Evolutionary conservation across 2,329 filamentous ascomycete species (phyloP).

Genomic region (Neodidymelliopsis sp.): DNA sequence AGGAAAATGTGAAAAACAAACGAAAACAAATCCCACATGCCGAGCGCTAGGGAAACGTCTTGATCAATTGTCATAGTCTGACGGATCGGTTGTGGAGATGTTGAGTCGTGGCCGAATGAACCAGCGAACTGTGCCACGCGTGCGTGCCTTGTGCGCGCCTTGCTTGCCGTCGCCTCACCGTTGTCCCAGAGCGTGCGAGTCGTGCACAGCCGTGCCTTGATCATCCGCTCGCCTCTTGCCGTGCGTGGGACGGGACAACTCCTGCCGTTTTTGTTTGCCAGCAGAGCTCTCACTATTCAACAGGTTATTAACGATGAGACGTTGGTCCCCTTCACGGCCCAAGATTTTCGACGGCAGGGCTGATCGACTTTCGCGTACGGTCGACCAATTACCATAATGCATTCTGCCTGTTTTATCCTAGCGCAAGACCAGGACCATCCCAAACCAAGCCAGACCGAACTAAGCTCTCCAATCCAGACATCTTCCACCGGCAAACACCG

Average conservation of each 20-base stretch:
- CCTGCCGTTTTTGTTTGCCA: too few relatives aligned
- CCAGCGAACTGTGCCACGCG: slow-evolving; percentile 1
- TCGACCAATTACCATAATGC: neutral
- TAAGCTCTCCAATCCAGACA: too few relatives aligned
- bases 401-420: neutral
- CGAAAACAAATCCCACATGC: neutral
- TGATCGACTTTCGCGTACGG: slow-evolving; percentile 7
- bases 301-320: too few relatives aligned
- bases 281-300: neutral
- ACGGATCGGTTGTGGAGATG: slow-evolving; percentile 6
- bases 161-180: slow-evolving; percentile 2
- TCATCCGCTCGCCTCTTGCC: neutral
- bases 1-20: neutral
- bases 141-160: slow-evolving; percentile 6
- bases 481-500: slow-evolving; percentile 6
- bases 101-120: slow-evolving; percentile 5
- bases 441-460: neutral
- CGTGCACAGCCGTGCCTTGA: neutral
- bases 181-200: too few relatives aligned
- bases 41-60: slow-evolving; percentile 3
- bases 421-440: neutral
- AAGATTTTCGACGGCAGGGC: too few relatives aligned
- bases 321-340: too few relatives aligned
- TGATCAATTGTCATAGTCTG: slow-evolving; percentile 11
- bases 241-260: neutral